These are phyloP conservation scores for Pharnaceum exiguum DNA, from an alignment of 148 eudicot genomes.

Conservation along the genomic window DNA sequence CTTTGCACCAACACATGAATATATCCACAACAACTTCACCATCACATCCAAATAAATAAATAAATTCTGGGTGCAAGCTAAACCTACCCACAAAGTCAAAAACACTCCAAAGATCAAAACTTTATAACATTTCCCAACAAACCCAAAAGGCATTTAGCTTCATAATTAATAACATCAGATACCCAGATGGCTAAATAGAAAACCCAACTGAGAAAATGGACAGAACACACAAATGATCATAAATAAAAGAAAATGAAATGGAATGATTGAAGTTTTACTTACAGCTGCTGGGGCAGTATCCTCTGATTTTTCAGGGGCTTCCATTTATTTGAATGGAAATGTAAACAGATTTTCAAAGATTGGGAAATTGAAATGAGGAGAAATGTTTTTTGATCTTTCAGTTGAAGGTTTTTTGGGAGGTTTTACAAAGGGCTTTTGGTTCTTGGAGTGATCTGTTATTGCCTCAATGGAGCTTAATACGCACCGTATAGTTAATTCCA, in stretches of 20 bases:
- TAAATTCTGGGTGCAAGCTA: not conserved
- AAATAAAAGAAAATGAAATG: not conserved
- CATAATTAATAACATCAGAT: not conserved
- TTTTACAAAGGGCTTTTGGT: no score
- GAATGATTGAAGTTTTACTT: not conserved
- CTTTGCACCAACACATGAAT: not conserved
- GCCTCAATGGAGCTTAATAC: no score
- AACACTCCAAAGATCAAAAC: not conserved
- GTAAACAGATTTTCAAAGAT: no score
- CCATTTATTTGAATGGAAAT: no score
- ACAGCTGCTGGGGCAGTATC: slow-evolving; percentile 17
- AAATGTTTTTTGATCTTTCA: no score
- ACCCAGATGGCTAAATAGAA: not conserved
- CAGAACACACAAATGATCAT: not conserved
- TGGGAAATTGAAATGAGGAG: no score
- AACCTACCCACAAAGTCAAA: not conserved
- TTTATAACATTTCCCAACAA: slow-evolving; percentile 8
- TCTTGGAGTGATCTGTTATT: no score
- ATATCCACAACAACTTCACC: not conserved
- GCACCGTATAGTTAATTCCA: no score
- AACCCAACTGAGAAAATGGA: not conserved
- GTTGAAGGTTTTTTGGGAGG: no score
- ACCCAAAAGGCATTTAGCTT: not conserved
- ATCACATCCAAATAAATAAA: not conserved
- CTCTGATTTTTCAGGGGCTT: slow-evolving; percentile 7